Base-by-base conservation (phyloP, 495 filamentous ascomycete species). In the Penicillium diatomitis region DNA sequence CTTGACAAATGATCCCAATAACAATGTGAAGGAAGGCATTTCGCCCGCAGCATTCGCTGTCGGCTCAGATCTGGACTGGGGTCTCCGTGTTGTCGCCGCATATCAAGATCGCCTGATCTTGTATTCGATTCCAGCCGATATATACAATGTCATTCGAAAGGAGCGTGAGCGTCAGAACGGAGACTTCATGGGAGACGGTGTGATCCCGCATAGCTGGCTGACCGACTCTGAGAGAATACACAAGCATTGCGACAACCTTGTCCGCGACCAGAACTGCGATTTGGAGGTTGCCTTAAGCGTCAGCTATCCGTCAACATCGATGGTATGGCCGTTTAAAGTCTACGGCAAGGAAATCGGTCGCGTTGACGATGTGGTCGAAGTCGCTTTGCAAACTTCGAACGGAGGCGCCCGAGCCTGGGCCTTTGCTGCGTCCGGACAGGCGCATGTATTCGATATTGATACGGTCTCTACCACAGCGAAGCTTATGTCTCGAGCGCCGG, bases 101-200 rank as follows among this genome's bases (percentile, higher is more conserved):
- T 86, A 78, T 50, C 68, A 69, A 5, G 66, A 75, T 36, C 56
- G 55, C 6, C 62, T 88, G 11, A 72, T 79, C 38, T 58, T 88
- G 0, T 88, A 82, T 55, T 79, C 76, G 6, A 65, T 88, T 6
- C 82, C 85, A 0, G 59, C 76, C 0, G 84, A 88, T 60, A 60
- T 80, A 2, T 82, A 80, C 44, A 65, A 75, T 43, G 62, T 71
- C 6, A 57, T 72, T 27, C 61, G 62, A 29, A 66, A 59, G 36
- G 69, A 72, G 41, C 66, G 69, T 4, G 57, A 68, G 37, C 51
- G 55, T 2, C 68, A 70, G 51, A 51, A 48, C 0, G 60, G 63
- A n/a, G 56, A 61, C 4, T 52, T 69, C 0, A 66, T 72, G 62
- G 69, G 66, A 0, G 59, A 67, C 33, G 65, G 62, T 35, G 63